These are phyloP conservation scores for Cytospora leucostoma DNA, from an alignment of 2,329 filamentous ascomycete species.

Conservation along the genomic window DNA sequence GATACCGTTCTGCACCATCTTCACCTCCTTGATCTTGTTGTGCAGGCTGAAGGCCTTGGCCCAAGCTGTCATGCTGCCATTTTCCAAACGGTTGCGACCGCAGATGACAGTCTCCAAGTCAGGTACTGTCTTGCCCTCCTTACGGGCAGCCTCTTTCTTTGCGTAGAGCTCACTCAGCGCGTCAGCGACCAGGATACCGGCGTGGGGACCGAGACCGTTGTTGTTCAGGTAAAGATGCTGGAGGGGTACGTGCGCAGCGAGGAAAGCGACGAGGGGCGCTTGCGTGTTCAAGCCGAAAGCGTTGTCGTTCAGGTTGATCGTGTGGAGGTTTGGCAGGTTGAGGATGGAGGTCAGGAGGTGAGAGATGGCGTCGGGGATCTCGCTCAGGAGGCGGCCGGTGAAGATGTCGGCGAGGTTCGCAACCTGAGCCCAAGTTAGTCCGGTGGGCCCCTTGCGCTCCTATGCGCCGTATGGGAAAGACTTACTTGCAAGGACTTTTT, in stretches of 20 bases:
- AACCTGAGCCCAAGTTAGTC: slow-evolving; percentile 46
- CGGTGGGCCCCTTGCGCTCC: slow-evolving; percentile 8
- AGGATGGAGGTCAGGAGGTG: slow-evolving; percentile 84
- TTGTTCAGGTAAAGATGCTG: slow-evolving; percentile 97
- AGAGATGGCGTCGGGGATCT: slow-evolving; percentile 89
- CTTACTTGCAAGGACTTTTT: slow-evolving; percentile 79
- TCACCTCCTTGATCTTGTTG: slow-evolving; percentile 77
- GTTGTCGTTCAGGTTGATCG: slow-evolving; percentile 95
- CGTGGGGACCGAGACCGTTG: slow-evolving; percentile 92
- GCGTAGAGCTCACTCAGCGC: slow-evolving; percentile 79
- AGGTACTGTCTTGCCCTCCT: slow-evolving; percentile 71
- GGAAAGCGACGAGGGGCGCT: slow-evolving; percentile 88
- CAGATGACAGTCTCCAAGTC: slow-evolving; percentile 95
- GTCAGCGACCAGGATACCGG: slow-evolving; percentile 85
- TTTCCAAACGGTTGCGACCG: slow-evolving; percentile 92
- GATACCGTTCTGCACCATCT: slow-evolving; percentile 99
- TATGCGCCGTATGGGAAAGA: slow-evolving; percentile 7
- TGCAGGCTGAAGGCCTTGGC: slow-evolving; percentile 84
- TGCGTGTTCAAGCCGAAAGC: slow-evolving; percentile 96
- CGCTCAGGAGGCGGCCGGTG: slow-evolving; percentile 86
- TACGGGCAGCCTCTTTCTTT: slow-evolving; percentile 78
- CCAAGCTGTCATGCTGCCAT: slow-evolving; percentile 95
- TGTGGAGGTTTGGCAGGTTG: slow-evolving; percentile 81
- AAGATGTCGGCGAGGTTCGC: slow-evolving; percentile 98
- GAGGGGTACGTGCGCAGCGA: slow-evolving; percentile 83